phyloP scores from a whole-genome alignment of 108 stramenopile genomes.

The Nitzschia sp. region DNA sequence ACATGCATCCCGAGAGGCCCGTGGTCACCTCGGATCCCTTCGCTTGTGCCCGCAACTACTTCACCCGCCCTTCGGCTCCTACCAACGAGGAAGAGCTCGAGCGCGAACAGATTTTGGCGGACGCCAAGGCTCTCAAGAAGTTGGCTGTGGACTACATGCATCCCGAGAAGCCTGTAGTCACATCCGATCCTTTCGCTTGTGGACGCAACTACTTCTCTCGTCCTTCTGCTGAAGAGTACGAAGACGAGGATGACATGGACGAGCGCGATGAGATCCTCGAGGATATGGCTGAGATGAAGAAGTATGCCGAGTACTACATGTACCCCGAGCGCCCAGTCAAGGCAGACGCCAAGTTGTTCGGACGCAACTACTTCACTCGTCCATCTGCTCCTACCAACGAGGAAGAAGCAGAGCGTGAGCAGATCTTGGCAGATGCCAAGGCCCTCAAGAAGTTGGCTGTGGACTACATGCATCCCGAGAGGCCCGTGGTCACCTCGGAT shows the following conservation, averaged over 20 bases:
- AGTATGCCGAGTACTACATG: conserved; percentile 48
- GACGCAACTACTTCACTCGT: conserved; percentile 65
- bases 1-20: conserved; percentile 59
- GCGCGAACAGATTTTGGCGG: conserved; percentile 48
- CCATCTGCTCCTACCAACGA: conserved; percentile 46
- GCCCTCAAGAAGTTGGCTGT: conserved; percentile 36
- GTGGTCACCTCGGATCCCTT: conserved; percentile 39
- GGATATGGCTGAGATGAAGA: conserved; percentile 50
- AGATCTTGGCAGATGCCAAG: conserved; percentile 39
- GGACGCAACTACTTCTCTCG: conserved; percentile 70
- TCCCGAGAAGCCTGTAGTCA: conserved; percentile 51
- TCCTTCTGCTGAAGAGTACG: conserved; percentile 57
- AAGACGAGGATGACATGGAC: conserved; percentile 45
- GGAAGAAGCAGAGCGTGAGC: conserved; percentile 41
- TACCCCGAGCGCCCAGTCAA: conserved; percentile 56
- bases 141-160: conserved; percentile 56
- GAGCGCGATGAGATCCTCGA: conserved; percentile 56
- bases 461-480: conserved; percentile 31
- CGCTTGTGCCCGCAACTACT: conserved; percentile 66
- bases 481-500: conserved; percentile 23
- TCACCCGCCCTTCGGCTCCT: conserved; percentile 61
- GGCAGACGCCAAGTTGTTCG: conserved; percentile 39
- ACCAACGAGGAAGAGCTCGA: conserved; percentile 44
- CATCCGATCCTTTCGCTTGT: conserved; percentile 29
- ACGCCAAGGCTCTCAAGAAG: conserved; percentile 51